Evolutionary conservation across 1,284 basidiomycete genomes (phyloP), one percentile per base, ranked within the genome.

Genomic region (Marasmius fiardii): DNA sequence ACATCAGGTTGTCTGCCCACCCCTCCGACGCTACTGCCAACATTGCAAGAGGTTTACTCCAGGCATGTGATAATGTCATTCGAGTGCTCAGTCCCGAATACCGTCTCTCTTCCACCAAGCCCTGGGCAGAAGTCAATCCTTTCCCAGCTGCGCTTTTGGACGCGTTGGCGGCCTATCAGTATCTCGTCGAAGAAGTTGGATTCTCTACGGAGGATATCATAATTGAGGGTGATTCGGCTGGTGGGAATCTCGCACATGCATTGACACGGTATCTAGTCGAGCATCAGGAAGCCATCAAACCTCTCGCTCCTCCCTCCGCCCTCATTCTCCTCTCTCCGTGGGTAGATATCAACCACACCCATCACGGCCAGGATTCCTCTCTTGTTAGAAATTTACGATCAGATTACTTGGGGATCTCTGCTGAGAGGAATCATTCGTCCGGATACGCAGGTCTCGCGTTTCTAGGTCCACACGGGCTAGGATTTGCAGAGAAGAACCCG

Each of bases 131-230:
- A 11, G 69, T 66, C 2, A 65, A 74, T 55, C 74, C 84, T 0
- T 87, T 87, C 74, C 86, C 87, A 0, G 69, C 84, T 0, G 83
- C 84, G 16, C 72, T 88, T 1, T 65, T 88, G 4, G 86, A 88
- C 60, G 81, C 80, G 0, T 71, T 88, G 14, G 77, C 83, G 1
- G 82, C 80, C 0, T 88, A 87, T 64, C 70, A 75, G 52, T 83
- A 87, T 62, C 77, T 88, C 7, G 75, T 86, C 33, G 68, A 78
- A 44, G 67, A 63, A 1, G 70, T 81, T 24, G 76, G 78, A 0
- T 79, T 85, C 58, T 63, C 74, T 1, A 77, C 82, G 6, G 67
- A 73, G 8, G 76, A 88, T 63, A 84, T 92, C 60, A 73, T 87
- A 48, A 53, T 93, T 18, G 76, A 74, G 14, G 89, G 88, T 24